Percentiles rank a stretch among this genome's conserved stretches.
These are phyloP conservation scores for Symbiotaphrina buchneri DNA, from an alignment of 495 filamentous ascomycete species.

Conservation along the genomic window DNA sequence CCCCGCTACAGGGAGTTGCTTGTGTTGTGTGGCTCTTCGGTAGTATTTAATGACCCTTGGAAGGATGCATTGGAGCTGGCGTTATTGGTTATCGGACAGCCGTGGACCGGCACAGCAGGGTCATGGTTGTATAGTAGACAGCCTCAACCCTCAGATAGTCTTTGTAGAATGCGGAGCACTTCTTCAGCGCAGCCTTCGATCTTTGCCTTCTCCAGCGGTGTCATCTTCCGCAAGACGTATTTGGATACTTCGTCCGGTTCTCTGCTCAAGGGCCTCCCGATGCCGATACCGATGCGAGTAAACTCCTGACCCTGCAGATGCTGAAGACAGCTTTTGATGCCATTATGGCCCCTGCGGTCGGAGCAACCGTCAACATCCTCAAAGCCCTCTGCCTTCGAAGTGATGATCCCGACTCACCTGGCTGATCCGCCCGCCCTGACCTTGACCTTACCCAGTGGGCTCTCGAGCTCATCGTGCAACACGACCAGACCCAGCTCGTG, in stretches of 20 bases:
- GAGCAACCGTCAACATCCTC: not conserved
- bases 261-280: constrained; percentile 40
- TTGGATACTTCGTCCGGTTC: constrained; percentile 31
- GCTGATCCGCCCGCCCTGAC: constrained; percentile 24
- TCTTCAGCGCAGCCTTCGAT: constrained; percentile 24
- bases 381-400: no score
- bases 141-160: constrained; percentile 18
- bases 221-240: constrained; percentile 48
- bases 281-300: constrained; percentile 42
- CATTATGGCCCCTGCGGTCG: constrained; percentile 46
- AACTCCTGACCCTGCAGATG: constrained; percentile 20
- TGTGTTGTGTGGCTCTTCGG: no score
- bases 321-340: constrained; percentile 41
- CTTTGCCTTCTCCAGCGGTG: constrained; percentile 20
- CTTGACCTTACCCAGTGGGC: constrained; percentile 37
- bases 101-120: no score
- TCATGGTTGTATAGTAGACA: no score
- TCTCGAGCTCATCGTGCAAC: constrained; percentile 70
- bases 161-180: constrained; percentile 24
- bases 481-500: constrained; percentile 30
- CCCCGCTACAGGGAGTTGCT: no score
- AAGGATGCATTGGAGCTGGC: no score
- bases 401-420: constrained; percentile 19
- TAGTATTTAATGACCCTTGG: no score
- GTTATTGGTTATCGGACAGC: no score